Conservation (phyloP, 176 grass and related monocot species). For the Cenchrus purpureus region DNA sequence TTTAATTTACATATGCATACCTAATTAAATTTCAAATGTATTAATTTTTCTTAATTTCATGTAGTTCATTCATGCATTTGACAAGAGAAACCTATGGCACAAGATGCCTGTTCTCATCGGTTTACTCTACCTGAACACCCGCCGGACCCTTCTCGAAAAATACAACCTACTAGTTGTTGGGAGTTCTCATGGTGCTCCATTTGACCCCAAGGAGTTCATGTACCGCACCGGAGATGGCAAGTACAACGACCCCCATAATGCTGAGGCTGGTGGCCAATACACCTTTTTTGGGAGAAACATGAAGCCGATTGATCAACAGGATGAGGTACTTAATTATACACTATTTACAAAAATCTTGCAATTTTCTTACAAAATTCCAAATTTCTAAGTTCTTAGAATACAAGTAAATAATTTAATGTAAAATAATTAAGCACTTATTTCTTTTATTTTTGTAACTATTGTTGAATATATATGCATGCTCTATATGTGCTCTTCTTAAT, state of each 20-base stretch:
- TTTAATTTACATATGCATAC: conserved; percentile 34
- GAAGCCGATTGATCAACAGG: conserved; percentile 46
- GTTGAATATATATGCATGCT: neutral
- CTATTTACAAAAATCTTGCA: conserved; percentile 3
- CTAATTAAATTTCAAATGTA: conserved; percentile 38
- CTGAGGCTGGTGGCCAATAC: conserved; percentile 46
- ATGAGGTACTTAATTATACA: conserved; percentile 39
- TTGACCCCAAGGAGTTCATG: conserved; percentile 47
- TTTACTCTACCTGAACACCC: conserved; percentile 51
- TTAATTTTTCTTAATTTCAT: conserved; percentile 33
- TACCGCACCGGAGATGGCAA: conserved; percentile 54
- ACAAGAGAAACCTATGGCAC: conserved; percentile 62
- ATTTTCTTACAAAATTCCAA: conserved; percentile 14
- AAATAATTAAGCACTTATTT: conserved; percentile 34
- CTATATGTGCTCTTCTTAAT: neutral
- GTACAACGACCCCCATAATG: conserved; percentile 59
- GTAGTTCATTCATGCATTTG: conserved; percentile 60
- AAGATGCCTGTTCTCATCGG: conserved; percentile 57
- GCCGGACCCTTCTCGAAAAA: conserved; percentile 54
- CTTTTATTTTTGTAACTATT: conserved; percentile 41
- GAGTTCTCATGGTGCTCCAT: conserved; percentile 8
- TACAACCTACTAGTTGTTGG: conserved; percentile 56
- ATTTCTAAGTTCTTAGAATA: conserved; percentile 17
- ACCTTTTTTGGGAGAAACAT: conserved; percentile 73
- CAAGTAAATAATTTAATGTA: conserved; percentile 17